Base-by-base conservation (phyloP, 1,284 basidiomycete genomes). In the Lignosus rhinocerotis region DNA sequence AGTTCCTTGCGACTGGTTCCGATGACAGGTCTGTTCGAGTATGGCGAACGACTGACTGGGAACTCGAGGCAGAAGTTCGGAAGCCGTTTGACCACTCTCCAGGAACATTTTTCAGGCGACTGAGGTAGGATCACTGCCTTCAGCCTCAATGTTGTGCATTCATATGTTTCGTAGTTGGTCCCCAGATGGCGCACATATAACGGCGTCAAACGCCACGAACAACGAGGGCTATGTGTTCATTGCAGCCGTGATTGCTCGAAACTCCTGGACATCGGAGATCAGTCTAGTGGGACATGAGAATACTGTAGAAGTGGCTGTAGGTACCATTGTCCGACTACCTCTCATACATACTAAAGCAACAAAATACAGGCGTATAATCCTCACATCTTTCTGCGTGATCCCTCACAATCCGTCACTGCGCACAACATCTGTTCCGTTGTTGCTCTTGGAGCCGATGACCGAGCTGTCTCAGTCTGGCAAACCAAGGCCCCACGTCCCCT, bases 271-370 rank as follows among this genome's bases (percentile, higher is more conserved):
- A 2, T 90, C 90, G 7, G 91, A 95, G 58, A 94, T 96, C 52
- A 94, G 91, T 63, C 82, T 99, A 53, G 96, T 99, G 43, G 96
- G 96, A 0, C 96, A 99, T 70, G 94, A 96, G 72, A 97, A 98
- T 68, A 96, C 95, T 0, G 91, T 99, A n/a, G 92, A 97, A 76
- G 95, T 97, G 47, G 92, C 94, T 17, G 93, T 93, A 69, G 68
- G 90, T 71, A 46, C 1, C 58, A 54, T 1, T 36, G 30, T 19
- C 34, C 17, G 33, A 42, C 17, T 25, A 46, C 4, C 25, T 19
- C 61, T 34, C 67, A 62, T 36, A 45, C 38, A 16, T 55, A 44
- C 58, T 70, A 51, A 70, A 53, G 45, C 42, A 12, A 42, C 46
- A 45, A 45, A n/a, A 33, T 19, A 14, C 45, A 94, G 90, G 80